Base-by-base conservation (phyloP, 805 yeast genomes). In the Wickerhamiella vanderwaltii region DNA sequence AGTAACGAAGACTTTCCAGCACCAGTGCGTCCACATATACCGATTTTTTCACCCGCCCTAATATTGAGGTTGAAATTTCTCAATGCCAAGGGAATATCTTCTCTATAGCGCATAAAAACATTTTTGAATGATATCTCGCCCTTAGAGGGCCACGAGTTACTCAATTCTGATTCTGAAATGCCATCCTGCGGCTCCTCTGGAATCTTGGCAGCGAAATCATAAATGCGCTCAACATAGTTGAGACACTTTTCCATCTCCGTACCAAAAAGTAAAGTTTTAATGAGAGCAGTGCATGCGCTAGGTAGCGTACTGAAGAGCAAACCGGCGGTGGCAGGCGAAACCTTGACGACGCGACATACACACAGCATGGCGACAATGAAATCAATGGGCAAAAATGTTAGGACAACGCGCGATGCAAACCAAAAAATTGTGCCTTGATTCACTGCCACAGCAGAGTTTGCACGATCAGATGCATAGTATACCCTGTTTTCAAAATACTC, bases 21-120 rank as follows among this genome's bases (percentile, higher is more conserved):
- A 51, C 94, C 94, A 0, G 94, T 83, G 57, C 94, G 71, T 35
- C 94, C 94, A 65, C 91, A 80, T 43, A 83, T 77, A 38, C 94
- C 94, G 50, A 83, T 69, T 54, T 79, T 82, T 56, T 83, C 84
- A 17, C 69, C 63, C 0, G 77, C 70, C 9, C 64, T 57, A 36
- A 80, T 65, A 5, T 59, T 57, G 32, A 79, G 62, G 28, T 58
- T 58, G 42, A 82, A 61, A 45, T 74, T 62, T 47, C 76, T 72
- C 55, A 82, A 63, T 3, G 79, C 88, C 23, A 67, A 56, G 4
- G 88, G 88, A 33, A 80, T 65, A 2, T 67, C 72, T 7, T 71
- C 72, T 52, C 87, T 69, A 58, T 82, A 82, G 29, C 71, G 62
- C 60, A 82, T 58, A 16, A 67, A 59, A 15, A 75, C 82, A 48